Percentiles rank a stretch among this genome's conserved stretches.
Conservation (phyloP, 495 filamentous ascomycete species). For the Lindgomyces ingoldianus region DNA sequence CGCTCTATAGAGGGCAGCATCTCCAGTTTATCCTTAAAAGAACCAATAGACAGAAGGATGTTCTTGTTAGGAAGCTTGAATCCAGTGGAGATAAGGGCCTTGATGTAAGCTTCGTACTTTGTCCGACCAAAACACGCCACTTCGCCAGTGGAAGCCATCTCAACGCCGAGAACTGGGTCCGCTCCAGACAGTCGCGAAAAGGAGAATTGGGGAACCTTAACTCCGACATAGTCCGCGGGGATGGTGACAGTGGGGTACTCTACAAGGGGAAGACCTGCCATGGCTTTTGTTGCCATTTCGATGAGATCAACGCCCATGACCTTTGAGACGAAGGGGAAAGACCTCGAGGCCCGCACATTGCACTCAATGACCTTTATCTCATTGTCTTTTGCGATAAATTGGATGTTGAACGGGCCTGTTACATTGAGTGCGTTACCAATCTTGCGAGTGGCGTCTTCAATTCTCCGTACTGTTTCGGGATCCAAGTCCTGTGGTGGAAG, state of each 20-base stretch:
- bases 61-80: slow-evolving; percentile 96
- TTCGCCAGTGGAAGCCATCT: slow-evolving; percentile 99
- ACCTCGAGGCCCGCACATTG: slow-evolving; percentile 93
- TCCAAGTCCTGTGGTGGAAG: slow-evolving; percentile 93
- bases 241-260: slow-evolving; percentile 78
- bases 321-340: slow-evolving; percentile 98
- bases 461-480: slow-evolving; percentile 81
- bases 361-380: slow-evolving; percentile 99
- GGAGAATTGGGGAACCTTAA: slow-evolving; percentile 98
- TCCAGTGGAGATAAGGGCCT: slow-evolving; percentile 90
- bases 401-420: slow-evolving; percentile 96
- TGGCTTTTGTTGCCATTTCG: slow-evolving; percentile 98
- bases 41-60: slow-evolving; percentile 91
- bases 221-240: slow-evolving; percentile 82
- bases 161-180: slow-evolving; percentile 93
- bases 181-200: slow-evolving; percentile 96
- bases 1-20: slow-evolving; percentile 91
- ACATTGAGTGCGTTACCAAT: slow-evolving; percentile 94
- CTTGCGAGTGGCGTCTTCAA: slow-evolving; percentile 92
- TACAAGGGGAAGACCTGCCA: slow-evolving; percentile 78
- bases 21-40: slow-evolving; percentile 96
- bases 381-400: slow-evolving; percentile 99
- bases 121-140: slow-evolving; percentile 94
- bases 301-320: slow-evolving; percentile 98
- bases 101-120: slow-evolving; percentile 97